Percentiles rank a stretch among this genome's conserved stretches.
Evolutionary conservation across 257 asterid species (phyloP).

Genomic region (Solanum lycopersicoides): DNA sequence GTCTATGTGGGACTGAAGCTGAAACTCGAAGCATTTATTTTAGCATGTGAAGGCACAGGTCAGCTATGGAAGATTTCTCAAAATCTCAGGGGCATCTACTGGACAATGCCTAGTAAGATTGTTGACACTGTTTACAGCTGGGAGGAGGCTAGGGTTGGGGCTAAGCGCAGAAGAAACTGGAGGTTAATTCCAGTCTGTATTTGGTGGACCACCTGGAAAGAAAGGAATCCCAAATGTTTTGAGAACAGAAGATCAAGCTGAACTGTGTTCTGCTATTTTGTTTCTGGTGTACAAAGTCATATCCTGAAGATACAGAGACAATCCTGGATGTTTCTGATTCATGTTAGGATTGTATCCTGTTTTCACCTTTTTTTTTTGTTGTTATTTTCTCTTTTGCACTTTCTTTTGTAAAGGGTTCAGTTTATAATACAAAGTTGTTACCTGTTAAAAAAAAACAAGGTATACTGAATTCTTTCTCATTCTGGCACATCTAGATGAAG

Average conservation of each 20-base stretch:
- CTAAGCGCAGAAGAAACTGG: neutral
- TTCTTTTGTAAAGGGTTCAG: neutral
- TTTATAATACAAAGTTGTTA: neutral
- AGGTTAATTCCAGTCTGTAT: neutral
- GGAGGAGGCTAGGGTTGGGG: neutral
- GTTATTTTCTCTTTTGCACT: neutral
- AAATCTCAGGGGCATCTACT: neutral
- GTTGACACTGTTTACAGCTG: neutral
- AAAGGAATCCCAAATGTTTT: neutral
- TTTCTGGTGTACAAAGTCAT: neutral
- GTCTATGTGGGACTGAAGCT: neutral
- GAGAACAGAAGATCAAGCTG: neutral
- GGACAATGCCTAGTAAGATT: neutral
- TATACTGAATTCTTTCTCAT: neutral
- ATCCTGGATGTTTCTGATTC: neutral
- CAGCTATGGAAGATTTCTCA: neutral
- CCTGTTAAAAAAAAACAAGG: neutral
- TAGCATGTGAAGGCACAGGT: neutral
- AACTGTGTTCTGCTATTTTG: neutral
- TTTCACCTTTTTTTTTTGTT: neutral
- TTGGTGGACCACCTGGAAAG: neutral
- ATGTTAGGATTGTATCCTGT: neutral
- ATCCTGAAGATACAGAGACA: neutral
- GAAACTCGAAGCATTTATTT: neutral
- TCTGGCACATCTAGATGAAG: neutral